These are phyloP conservation scores for Didymella arachidicola DNA, from an alignment of 2,329 filamentous ascomycete species.

Conservation along the genomic window DNA sequence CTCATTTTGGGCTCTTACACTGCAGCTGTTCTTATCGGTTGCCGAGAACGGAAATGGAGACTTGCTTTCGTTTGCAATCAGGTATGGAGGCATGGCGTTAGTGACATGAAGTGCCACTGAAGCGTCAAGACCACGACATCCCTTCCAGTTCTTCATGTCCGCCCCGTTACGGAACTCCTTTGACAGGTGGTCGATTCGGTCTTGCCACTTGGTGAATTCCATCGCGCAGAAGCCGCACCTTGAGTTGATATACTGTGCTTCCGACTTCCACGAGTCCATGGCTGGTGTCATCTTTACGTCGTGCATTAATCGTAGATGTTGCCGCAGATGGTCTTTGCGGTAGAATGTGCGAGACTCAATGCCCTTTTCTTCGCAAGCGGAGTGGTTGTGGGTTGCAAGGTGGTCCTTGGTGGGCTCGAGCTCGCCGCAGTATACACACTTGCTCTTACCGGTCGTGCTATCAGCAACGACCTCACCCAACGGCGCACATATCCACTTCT, in stretches of 20 bases:
- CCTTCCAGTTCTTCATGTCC: conserved; percentile 63
- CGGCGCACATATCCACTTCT: conserved; percentile 64
- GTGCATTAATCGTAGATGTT: conserved; percentile 68
- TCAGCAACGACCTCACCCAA: conserved; percentile 64
- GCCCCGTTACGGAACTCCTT: conserved; percentile 63
- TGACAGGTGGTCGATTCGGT: conserved; percentile 61
- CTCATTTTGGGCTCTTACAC: conserved; percentile 27
- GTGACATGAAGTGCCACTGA: conserved; percentile 58
- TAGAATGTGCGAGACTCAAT: conserved; percentile 69
- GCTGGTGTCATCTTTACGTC: conserved; percentile 66
- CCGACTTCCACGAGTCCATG: conserved; percentile 72
- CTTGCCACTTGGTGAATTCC: conserved; percentile 60
- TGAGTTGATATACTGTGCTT: conserved; percentile 61
- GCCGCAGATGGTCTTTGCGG: conserved; percentile 68
- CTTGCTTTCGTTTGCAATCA: conserved; percentile 58
- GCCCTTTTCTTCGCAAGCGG: conserved; percentile 71
- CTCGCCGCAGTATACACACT: conserved; percentile 67
- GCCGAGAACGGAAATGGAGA: conserved; percentile 59
- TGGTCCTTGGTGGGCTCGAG: conserved; percentile 63
- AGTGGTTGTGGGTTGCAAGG: conserved; percentile 66
- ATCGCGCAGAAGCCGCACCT: conserved; percentile 63
- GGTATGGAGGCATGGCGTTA: conserved; percentile 61
- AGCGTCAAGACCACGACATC: conserved; percentile 61
- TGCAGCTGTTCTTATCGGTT: conserved; percentile 45
- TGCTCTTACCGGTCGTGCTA: conserved; percentile 63